These are phyloP conservation scores for Dipodascus albidus DNA, from an alignment of 805 yeast genomes.

Conservation along the genomic window DNA sequence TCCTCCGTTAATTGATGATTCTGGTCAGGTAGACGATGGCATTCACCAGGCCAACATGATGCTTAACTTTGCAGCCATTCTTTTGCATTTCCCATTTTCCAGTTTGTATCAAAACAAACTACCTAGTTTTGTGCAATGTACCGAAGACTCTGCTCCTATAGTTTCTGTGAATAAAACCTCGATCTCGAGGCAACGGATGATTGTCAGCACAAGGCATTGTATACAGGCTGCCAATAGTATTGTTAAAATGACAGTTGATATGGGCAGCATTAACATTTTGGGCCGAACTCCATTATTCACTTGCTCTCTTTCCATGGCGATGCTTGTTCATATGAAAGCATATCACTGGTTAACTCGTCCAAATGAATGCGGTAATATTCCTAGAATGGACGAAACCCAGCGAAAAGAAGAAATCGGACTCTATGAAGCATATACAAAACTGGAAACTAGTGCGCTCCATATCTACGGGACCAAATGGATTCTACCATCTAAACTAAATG, in stretches of 20 bases:
- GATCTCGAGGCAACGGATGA: neutral
- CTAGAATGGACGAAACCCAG: neutral
- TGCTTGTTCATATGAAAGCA: constrained; percentile 6
- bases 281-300: constrained; percentile 4
- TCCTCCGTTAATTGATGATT: constrained; percentile 5
- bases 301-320: constrained; percentile 6
- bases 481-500: neutral
- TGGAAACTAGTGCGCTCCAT: neutral
- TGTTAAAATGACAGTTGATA: neutral
- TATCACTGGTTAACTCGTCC: constrained; percentile 5
- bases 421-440: neutral
- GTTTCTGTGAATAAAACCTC: neutral
- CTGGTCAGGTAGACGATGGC: constrained; percentile 8
- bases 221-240: neutral
- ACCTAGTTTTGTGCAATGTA: constrained; percentile 1
- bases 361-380: neutral
- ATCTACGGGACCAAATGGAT: neutral
- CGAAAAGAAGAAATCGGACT: neutral
- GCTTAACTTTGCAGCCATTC: constrained; percentile 6
- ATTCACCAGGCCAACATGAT: constrained; percentile 6
- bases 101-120: constrained; percentile 1
- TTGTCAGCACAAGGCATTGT: constrained; percentile 1
- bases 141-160: neutral
- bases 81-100: constrained; percentile 8
- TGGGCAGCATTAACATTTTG: neutral